Evolutionary conservation across 768 basidiomycete species (phyloP), one percentile per base, ranked within the genome.

Genomic region (Russula griseocarnosa): DNA sequence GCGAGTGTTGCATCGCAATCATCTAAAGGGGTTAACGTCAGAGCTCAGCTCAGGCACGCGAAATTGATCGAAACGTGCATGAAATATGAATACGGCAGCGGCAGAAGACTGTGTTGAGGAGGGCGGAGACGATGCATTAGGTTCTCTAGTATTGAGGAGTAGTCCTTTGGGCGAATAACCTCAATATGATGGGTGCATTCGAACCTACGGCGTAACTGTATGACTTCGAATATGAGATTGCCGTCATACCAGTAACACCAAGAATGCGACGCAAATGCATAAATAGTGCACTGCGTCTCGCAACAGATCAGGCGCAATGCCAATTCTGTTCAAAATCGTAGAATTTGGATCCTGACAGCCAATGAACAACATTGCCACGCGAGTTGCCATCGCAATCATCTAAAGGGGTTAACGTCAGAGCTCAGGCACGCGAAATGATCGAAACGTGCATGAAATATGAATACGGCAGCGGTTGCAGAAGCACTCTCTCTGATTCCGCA

Each of bases 121-220:
- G 11, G 5, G 66, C 62, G 10, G 66, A 63, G 50, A 63, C 46
- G 49, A 58, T 28, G 18, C n/a, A 69, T 69, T 16, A 69, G 30
- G 46, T 69, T 67, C 52, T 66, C 56, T 14, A 69, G 28, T 18
- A 69, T 63, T 1, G 66, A 50, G 22, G 67, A 36, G 50, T 69
- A 67, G 18, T 67, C 63, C 26, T 53, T 66, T 5, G 59, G 59
- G 20, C 47, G 58, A 38, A 69, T 69, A 11, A 66, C 42, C 22
- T 63, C 62, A 9, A 52, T 69, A 69, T 3, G 67, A 63, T 1
- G 67, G 14, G 67, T 69, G 56, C 67, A 69, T 60, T 69, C 67
- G 5, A 69, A 69, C 67, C 67, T 69, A 42, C 42, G 22, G 24
- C 20, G 40, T 62, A 30, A 44, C 28, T 4, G 18, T 22, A 54